Base-by-base conservation (phyloP, 805 yeast species). In the Yamadazyma endophytica region DNA sequence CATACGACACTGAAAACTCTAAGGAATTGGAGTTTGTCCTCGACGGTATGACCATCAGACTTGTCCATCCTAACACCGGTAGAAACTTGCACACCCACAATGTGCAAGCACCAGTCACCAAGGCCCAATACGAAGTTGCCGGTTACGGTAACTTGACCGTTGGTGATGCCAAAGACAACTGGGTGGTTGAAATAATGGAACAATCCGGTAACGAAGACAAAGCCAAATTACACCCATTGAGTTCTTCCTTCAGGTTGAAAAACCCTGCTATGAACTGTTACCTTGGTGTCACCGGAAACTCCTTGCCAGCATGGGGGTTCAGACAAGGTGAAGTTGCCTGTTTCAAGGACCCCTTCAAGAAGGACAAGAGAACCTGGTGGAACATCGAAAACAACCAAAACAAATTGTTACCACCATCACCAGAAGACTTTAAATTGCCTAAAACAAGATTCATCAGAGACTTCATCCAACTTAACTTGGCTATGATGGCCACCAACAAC, bases 221-320 rank as follows among this genome's bases (percentile, higher is more conserved):
- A 29, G 24, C 58, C 6, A 57, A 64, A 33, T 50, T 87, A 32
- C 95, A 85, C 59, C 92, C 97, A 12, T 71, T 89, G 41, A 77
- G 96, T 21, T 73, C 96, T 1, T 78, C 87, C 14, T 77, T 92
- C 61, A 75, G 96, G 58, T 64, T 92, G 44, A 76, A 68, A 49
- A 81, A 80, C 56, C 68, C 68, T 42, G 75, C 56, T 7, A 56
- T 87, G 49, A 82, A 83, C 24, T 94, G 97, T 56, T 89, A 88
- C 56, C 64, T 92, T 51, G 84, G 89, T 43, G 84, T 90, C 9
- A 72, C 92, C 8, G 97, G 96, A 26, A 62, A 67, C 43, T 55
- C 75, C 15, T 79, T 89, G 52, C 99, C 99, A 13, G 79, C 77
- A 12, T 92, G 99, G 99, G 99, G 98, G 13, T 92, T 90, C 74